phyloP scores from a whole-genome alignment of 768 basidiomycete species.

The Mycena haematopus region DNA sequence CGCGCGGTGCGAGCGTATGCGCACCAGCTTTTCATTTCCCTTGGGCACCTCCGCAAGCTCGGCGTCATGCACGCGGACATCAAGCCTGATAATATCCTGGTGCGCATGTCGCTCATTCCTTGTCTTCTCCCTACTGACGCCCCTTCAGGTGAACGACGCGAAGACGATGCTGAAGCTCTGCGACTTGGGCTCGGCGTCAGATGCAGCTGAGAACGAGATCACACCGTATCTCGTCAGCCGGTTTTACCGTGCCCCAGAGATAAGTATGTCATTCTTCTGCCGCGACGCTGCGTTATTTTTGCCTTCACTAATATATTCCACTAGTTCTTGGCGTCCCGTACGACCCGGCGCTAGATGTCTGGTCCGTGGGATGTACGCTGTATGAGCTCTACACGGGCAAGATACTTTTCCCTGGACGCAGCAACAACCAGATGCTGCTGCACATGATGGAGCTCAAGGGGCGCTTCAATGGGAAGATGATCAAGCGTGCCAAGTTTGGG shows the following conservation, averaged over 20 bases:
- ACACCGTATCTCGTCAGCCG: slow-evolving; percentile 97
- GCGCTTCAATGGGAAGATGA: slow-evolving; percentile 89
- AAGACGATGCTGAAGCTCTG: slow-evolving; percentile 95
- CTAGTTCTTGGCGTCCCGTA: slow-evolving; percentile 94
- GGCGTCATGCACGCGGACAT: slow-evolving; percentile 99
- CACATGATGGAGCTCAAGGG: slow-evolving; percentile 99
- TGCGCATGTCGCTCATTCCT: slow-evolving; percentile 45
- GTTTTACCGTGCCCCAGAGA: slow-evolving; percentile 98
- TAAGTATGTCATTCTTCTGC: slow-evolving; percentile 61
- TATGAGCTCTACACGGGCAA: slow-evolving; percentile 96
- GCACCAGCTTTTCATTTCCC: slow-evolving; percentile 90
- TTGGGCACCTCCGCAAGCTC: slow-evolving; percentile 84
- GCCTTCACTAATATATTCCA: slow-evolving; percentile 18
- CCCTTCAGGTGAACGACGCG: slow-evolving; percentile 86
- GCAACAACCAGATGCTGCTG: slow-evolving; percentile 97
- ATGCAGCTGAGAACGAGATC: slow-evolving; percentile 94
- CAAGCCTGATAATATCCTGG: slow-evolving; percentile 97
- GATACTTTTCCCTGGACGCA: slow-evolving; percentile 95
- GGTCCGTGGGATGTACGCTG: slow-evolving; percentile 98
- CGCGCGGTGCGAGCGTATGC: slow-evolving; percentile 98
- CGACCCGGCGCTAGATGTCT: slow-evolving; percentile 91
- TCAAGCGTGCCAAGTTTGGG: slow-evolving; percentile 94
- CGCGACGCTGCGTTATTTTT: slow-evolving; percentile 22
- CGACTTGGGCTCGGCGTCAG: slow-evolving; percentile 96
- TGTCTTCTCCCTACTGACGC: neutral